Conservation (phyloP, 139 green algal species). For the Chlamydomonas sphaeroides region DNA sequence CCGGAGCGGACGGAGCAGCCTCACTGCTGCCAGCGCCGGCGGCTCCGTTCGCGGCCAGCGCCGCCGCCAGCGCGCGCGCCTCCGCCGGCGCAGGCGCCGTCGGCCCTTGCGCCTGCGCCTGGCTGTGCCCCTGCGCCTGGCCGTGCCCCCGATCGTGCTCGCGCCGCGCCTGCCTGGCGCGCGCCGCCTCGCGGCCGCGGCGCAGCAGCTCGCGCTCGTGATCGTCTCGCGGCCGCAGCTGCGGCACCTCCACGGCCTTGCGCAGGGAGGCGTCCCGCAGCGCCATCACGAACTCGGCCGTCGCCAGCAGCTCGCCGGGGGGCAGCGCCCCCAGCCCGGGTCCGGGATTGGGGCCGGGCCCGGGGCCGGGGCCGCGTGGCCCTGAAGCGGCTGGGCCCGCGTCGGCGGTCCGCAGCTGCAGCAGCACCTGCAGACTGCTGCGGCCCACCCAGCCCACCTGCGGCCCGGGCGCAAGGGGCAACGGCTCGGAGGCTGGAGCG, state of each 20-base stretch:
- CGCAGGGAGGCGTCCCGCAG: constrained; percentile 29
- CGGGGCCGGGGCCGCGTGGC: too few relatives aligned
- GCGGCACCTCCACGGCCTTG: constrained; percentile 6
- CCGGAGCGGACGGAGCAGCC: too few relatives aligned
- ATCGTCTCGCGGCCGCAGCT: not conserved
- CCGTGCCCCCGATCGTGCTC: not conserved
- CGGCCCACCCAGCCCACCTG: constrained; percentile 50
- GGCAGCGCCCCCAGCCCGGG: not conserved
- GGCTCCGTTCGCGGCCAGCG: not conserved
- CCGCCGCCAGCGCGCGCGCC: not conserved
- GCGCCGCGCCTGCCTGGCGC: constrained; percentile 14
- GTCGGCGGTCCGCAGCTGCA: constrained; percentile 33
- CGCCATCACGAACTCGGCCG: constrained; percentile 46
- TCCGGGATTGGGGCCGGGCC: not conserved
- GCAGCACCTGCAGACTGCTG: constrained; percentile 43
- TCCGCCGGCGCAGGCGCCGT: not conserved
- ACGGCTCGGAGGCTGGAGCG: too few relatives aligned
- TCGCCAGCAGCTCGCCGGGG: constrained; percentile 21
- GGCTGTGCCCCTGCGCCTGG: not conserved
- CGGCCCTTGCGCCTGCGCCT: not conserved
- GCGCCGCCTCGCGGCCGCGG: not conserved
- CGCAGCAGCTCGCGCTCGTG: constrained; percentile 32
- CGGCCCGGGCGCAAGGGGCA: too few relatives aligned
- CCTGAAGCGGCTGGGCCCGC: not conserved
- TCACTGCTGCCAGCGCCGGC: not conserved